These are phyloP conservation scores for Sutorius eximius DNA, from an alignment of 1,284 basidiomycete genomes.

Conservation along the genomic window DNA sequence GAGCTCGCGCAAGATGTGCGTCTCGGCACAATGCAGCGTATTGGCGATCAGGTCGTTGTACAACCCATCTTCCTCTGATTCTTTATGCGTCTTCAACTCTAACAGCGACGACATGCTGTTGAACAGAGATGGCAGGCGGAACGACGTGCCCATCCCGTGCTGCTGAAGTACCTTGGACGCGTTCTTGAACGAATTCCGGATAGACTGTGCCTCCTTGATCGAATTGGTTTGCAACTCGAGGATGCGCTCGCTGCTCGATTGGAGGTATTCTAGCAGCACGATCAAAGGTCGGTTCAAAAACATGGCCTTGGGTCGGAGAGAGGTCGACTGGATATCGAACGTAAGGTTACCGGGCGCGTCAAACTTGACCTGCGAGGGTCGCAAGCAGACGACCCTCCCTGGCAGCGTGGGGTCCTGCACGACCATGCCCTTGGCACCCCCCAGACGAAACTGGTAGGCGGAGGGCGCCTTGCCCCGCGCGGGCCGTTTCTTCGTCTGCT, in stretches of 20 bases:
- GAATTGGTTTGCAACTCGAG: slow-evolving; percentile 40
- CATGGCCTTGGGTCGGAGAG: slow-evolving; percentile 39
- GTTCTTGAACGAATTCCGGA: slow-evolving; percentile 28
- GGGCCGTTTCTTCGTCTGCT: slow-evolving; percentile 21
- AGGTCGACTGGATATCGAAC: slow-evolving; percentile 49
- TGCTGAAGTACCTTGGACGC: slow-evolving; percentile 38
- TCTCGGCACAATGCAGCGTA: slow-evolving; percentile 35
- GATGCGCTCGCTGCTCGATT: slow-evolving; percentile 35
- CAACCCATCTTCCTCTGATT: slow-evolving; percentile 22
- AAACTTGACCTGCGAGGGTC: slow-evolving; percentile 52
- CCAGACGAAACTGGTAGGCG: slow-evolving; percentile 42
- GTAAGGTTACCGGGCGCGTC: slow-evolving; percentile 38
- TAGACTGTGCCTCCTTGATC: slow-evolving; percentile 36
- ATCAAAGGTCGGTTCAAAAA: slow-evolving; percentile 48
- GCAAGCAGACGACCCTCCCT: slow-evolving; percentile 39
- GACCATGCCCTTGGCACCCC: slow-evolving; percentile 49
- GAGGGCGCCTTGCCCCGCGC: slow-evolving; percentile 30
- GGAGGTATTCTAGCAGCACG: slow-evolving; percentile 44
- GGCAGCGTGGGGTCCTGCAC: slow-evolving; percentile 40
- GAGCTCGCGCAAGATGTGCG: slow-evolving; percentile 48
- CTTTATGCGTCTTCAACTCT: slow-evolving; percentile 25
- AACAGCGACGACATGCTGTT: slow-evolving; percentile 33
- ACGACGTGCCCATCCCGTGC: slow-evolving; percentile 47
- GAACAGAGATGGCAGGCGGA: slow-evolving; percentile 43
- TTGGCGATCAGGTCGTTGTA: slow-evolving; percentile 36